Base-by-base conservation (phyloP, 208 protist species). In the Trypanosoma cruzi region DNA sequence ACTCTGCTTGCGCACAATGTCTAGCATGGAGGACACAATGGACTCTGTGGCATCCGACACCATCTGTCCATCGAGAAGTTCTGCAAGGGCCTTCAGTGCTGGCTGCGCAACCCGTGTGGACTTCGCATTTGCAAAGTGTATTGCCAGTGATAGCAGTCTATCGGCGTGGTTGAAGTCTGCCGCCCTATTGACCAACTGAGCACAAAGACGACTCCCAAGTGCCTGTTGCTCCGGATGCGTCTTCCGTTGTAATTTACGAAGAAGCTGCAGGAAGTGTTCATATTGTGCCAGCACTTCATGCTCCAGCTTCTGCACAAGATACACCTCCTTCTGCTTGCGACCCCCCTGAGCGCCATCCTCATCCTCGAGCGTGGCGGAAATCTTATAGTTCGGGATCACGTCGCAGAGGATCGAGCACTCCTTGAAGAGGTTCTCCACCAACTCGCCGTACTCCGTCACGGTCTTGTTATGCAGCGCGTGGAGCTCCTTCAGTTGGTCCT, bases 81-180 rank as follows among this genome's bases (percentile, higher is more conserved):
- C 82, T 18, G 88, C 70, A 16, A 97, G 82, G 28, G 89, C 92
- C 49, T 65, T 88, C 61, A 94, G 58, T 60, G 73, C 82, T 22
- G 92, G 92, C 71, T 94, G 92, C 0, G 92, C 89, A 14, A 97
- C 92, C 22, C 92, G 89, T 34, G 85, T 86, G 7, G 89, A 94
- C 74, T 95, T 95, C 64, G 83, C 84, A 73, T 97, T 97, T 31
- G 92, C 85, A 66, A 94, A 97, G 56, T 95, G 76, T 29, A 97
- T 71, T 34, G 88, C 89, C 37, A 95, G 67, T 16, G 80, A 73
- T 26, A 97, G 69, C 13, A 97, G 83, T 48, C 79, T 88, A 58
- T 97, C 92, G 50, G 83, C 73, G 66, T 97, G 87, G 68, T 97
- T 97, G 77, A 95, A 97, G 66, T 97, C 89, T 8, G 92, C 89